phyloP scores from a whole-genome alignment of 2,329 filamentous ascomycete species.

The Colletotrichum caudatum region DNA sequence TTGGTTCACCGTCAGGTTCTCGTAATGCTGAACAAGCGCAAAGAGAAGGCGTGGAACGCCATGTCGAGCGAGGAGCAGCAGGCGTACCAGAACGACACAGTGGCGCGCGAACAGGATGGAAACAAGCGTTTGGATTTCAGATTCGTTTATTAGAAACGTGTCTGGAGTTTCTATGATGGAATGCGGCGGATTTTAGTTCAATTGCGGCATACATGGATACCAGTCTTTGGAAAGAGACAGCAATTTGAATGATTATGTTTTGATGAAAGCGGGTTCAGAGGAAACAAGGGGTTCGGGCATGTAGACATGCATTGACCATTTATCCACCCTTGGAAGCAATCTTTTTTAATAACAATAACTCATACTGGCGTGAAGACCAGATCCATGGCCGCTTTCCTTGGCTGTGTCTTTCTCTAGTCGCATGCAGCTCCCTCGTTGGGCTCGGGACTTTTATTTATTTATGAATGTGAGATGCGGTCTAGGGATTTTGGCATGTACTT shows the following conservation, averaged over 20 bases:
- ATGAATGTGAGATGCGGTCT: neutral
- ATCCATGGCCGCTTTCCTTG: neutral
- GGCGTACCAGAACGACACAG: constrained; percentile 52
- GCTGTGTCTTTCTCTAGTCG: neutral
- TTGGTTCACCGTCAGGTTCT: constrained; percentile 61
- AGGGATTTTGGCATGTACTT: neutral
- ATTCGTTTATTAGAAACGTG: constrained; percentile 30
- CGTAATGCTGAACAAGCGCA: constrained; percentile 52
- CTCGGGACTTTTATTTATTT: neutral
- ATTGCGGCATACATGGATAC: neutral
- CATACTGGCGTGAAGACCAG: neutral
- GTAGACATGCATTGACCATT: constrained; percentile 9
- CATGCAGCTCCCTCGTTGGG: neutral
- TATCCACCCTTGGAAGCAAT: constrained; percentile 10
- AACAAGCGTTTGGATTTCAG: constrained; percentile 54
- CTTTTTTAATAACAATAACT: neutral
- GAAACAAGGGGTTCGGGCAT: neutral
- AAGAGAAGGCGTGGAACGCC: constrained; percentile 53
- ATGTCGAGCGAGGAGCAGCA: constrained; percentile 56
- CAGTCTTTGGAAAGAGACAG: constrained; percentile 7
- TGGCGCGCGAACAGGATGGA: constrained; percentile 58
- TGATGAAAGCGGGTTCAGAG: neutral
- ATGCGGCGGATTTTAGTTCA: neutral
- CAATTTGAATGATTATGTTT: neutral
- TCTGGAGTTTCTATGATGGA: neutral